These are phyloP conservation scores for Colletotrichum filicis DNA, from an alignment of 2,329 filamentous ascomycete genomes.

Conservation along the genomic window DNA sequence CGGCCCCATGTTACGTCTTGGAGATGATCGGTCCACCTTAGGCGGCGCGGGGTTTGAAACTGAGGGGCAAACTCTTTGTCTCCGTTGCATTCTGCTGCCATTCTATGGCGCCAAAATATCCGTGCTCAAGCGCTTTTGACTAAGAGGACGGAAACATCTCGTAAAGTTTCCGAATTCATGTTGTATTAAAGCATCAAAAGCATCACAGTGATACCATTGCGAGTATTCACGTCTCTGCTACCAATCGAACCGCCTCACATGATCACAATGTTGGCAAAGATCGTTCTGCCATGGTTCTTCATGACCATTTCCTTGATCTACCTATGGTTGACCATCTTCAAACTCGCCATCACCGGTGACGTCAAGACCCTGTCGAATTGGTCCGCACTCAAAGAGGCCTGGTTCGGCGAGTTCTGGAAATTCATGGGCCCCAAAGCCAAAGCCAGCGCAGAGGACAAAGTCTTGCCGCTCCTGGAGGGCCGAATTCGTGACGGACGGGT, in stretches of 20 bases:
- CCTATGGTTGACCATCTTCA: conserved; percentile 55
- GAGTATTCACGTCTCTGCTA: not conserved
- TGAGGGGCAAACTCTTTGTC: not conserved
- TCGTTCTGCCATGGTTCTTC: conserved; percentile 54
- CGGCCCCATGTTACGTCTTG: not conserved
- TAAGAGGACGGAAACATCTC: not conserved
- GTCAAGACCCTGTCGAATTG: conserved; percentile 46
- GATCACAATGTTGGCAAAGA: not conserved
- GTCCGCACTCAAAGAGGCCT: conserved; percentile 49
- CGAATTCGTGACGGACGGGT: conserved; percentile 44
- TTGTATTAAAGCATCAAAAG: too few species aligned
- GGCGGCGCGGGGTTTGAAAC: not conserved
- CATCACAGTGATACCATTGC: not conserved
- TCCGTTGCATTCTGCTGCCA: not conserved
- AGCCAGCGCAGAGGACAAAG: conserved; percentile 41
- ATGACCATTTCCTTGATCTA: conserved; percentile 53
- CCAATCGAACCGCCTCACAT: not conserved
- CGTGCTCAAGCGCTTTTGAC: not conserved
- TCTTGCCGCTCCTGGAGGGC: conserved; percentile 59
- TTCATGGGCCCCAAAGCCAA: conserved; percentile 52
- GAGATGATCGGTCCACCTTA: not conserved
- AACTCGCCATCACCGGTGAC: conserved; percentile 44
- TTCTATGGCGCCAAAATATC: not conserved
- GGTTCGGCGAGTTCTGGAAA: conserved; percentile 67
- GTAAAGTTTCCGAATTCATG: too few species aligned